phyloP scores from a whole-genome alignment of 2,329 filamentous ascomycete species.

The Drechslerella coelobrocha region DNA sequence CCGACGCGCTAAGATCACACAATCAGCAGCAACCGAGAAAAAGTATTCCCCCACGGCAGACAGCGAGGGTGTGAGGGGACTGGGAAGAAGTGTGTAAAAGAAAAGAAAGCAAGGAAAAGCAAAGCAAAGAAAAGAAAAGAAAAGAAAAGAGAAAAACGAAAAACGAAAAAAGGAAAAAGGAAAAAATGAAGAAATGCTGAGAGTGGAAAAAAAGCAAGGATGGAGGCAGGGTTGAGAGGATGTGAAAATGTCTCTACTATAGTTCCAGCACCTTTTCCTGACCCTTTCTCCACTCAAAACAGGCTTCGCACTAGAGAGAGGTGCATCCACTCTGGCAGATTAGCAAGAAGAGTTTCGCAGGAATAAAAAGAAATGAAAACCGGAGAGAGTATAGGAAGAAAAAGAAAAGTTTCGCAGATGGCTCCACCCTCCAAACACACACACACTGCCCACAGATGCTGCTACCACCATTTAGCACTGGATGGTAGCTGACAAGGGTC shows the following conservation, averaged over 20 bases:
- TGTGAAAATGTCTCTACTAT: conserved; percentile 26
- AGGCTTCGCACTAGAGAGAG: conserved; percentile 34
- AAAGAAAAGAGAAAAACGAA: conserved; percentile 7
- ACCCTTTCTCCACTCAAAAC: conserved; percentile 33
- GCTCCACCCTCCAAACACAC: background rate
- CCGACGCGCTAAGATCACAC: conserved; percentile 51
- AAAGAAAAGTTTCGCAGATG: background rate
- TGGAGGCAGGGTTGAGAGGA: background rate
- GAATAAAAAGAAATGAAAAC: conserved; percentile 51
- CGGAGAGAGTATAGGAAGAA: conserved; percentile 20
- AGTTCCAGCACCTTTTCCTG: background rate
- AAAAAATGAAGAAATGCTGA: too few relatives aligned
- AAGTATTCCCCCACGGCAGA: conserved; percentile 50
- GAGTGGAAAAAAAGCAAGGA: conserved; percentile 2
- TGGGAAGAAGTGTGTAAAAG: conserved; percentile 15
- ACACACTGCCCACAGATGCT: background rate
- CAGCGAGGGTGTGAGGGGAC: conserved; percentile 41
- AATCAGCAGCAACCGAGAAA: conserved; percentile 51
- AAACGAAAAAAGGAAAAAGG: too few relatives aligned
- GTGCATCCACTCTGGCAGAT: conserved; percentile 46
- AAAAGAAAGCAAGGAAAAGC: conserved; percentile 13
- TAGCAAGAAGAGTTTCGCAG: conserved; percentile 40
- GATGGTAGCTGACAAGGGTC: conserved; percentile 19
- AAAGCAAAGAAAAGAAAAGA: conserved; percentile 13
- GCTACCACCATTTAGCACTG: background rate